Evolutionary conservation across 2,329 filamentous ascomycete genomes (phyloP).

Genomic region (Stemphylium vesicarium): DNA sequence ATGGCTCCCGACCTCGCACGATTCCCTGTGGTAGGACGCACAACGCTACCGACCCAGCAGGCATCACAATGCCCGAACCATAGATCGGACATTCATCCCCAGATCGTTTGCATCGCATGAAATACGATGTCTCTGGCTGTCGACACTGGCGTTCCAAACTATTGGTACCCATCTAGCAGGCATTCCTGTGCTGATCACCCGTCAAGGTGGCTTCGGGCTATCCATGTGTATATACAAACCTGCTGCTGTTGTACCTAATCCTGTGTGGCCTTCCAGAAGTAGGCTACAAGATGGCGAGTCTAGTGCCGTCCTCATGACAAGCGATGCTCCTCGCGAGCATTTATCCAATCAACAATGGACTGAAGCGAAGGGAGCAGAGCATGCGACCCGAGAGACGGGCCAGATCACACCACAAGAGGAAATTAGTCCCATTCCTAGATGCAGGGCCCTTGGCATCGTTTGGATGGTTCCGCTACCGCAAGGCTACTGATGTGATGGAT

Average conservation of each 20-base stretch:
- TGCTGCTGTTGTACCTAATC: constrained; percentile 20
- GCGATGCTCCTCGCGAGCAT: background rate
- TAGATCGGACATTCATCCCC: constrained; percentile 15
- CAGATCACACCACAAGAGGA: background rate
- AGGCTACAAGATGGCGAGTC: constrained; percentile 12
- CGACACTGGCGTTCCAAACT: constrained; percentile 29
- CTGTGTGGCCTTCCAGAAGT: constrained; percentile 38
- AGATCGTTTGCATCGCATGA: constrained; percentile 28
- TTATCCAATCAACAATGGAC: background rate
- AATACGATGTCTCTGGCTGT: constrained; percentile 16
- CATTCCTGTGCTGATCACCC: constrained; percentile 44
- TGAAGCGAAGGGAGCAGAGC: constrained; percentile 7
- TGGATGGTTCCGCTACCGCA: background rate
- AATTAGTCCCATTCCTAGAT: background rate
- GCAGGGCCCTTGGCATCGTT: background rate
- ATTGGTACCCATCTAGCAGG: constrained; percentile 36
- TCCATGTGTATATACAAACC: constrained; percentile 29
- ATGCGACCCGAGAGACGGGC: background rate
- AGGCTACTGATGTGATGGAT: background rate
- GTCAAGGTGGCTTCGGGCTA: constrained; percentile 43
- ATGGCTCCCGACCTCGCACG: constrained; percentile 19
- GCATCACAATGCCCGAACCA: constrained; percentile 25
- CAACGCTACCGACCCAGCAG: constrained; percentile 33
- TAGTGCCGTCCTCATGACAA: constrained; percentile 3
- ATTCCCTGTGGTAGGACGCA: constrained; percentile 23